A percentile compares a stretch with the other conserved stretches of the same genome.
Evolutionary conservation across 345 rosid genomes (phyloP).

Genomic region (Aethionema arabicum): DNA sequence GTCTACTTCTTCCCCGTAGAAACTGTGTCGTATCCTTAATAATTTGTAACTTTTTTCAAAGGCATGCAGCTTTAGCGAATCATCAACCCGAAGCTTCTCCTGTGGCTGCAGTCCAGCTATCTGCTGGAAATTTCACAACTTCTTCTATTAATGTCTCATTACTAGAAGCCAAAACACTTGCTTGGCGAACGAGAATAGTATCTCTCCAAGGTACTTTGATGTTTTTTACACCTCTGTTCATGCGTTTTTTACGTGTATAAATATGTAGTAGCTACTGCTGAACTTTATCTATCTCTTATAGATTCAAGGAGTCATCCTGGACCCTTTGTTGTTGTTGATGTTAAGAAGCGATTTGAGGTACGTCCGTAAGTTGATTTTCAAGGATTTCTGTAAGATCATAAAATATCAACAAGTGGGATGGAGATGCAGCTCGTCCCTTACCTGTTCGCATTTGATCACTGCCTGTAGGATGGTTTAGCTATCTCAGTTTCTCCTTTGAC

Average conservation of each 20-base stretch:
- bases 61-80: constrained; percentile 48
- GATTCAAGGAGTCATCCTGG: constrained; percentile 89
- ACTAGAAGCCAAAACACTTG: constrained; percentile 55
- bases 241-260: constrained; percentile 19
- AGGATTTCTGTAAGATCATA: constrained; percentile 21
- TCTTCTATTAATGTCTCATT: constrained; percentile 57
- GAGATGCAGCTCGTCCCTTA: constrained; percentile 17
- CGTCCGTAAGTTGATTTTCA: constrained; percentile 24
- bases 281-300: constrained; percentile 40
- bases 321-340: constrained; percentile 74
- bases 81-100: constrained; percentile 48
- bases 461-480: constrained; percentile 73
- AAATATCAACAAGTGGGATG: constrained; percentile 8
- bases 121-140: constrained; percentile 57
- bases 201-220: constrained; percentile 66
- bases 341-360: constrained; percentile 73
- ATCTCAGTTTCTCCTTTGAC: constrained; percentile 79
- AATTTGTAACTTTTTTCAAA: constrained; percentile 37
- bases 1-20: constrained; percentile 10
- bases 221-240: constrained; percentile 27
- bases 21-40: constrained; percentile 27
- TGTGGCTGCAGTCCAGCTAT: constrained; percentile 67
- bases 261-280: constrained; percentile 20
- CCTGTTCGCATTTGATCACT: constrained; percentile 16
- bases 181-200: constrained; percentile 84